phyloP scores from a whole-genome alignment of 129 eudicot species.

The Deinandra increscens region DNA sequence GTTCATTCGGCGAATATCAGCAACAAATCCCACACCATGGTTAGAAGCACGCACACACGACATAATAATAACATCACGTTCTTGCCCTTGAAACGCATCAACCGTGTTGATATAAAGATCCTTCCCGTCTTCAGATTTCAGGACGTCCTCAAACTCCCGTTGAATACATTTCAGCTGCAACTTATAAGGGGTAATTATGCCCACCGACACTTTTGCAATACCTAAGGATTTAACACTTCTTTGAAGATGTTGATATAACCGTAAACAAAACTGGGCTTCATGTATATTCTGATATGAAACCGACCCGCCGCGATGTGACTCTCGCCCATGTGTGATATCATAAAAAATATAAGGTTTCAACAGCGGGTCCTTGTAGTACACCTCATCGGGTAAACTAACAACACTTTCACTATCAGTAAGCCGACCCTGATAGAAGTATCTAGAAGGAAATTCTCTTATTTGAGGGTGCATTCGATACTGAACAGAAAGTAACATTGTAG shows the following conservation, averaged over 20 bases:
- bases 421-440: constrained; percentile 89
- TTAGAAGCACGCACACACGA: constrained; percentile 96
- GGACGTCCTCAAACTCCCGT: constrained; percentile 79
- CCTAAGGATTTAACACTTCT: constrained; percentile 61
- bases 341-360: constrained; percentile 79
- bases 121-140: constrained; percentile 80
- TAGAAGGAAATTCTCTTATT: constrained; percentile 87
- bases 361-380: constrained; percentile 68
- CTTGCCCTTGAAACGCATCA: constrained; percentile 99
- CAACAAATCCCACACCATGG: constrained; percentile 97
- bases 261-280: constrained; percentile 88
- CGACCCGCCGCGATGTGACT: constrained; percentile 91
- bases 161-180: constrained; percentile 91
- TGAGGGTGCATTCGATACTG: constrained; percentile 98
- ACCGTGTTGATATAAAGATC: constrained; percentile 91
- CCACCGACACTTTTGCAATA: constrained; percentile 71
- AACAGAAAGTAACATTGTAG: constrained; percentile 88
- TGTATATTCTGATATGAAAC: constrained; percentile 90
- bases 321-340: constrained; percentile 86
- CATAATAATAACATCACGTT: constrained; percentile 99
- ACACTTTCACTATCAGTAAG: constrained; percentile 92
- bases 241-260: constrained; percentile 90
- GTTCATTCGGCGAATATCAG: constrained; percentile 97
- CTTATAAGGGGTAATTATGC: constrained; percentile 94
- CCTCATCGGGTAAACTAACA: constrained; percentile 63